A percentile compares a stretch with the other conserved stretches of the same genome.
Conservation (phyloP, 2,329 filamentous ascomycete species). For the Pseudocercospora eumusae region DNA sequence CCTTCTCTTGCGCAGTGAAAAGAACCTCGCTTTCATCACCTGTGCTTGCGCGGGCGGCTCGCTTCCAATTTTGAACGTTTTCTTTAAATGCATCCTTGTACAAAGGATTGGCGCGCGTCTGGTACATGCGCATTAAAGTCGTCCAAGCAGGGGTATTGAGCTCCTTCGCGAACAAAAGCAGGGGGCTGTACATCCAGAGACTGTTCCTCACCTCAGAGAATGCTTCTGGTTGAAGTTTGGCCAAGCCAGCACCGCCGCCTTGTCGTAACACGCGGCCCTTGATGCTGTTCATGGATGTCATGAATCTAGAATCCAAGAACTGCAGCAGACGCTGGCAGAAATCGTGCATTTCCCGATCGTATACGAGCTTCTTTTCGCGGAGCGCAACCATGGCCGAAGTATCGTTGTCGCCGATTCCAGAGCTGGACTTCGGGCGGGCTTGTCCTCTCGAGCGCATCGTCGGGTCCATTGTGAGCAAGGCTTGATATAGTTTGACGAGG, state of each 20-base stretch:
- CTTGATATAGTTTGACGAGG: conserved; percentile 81
- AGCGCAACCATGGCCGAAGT: conserved; percentile 86
- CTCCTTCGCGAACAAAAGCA: conserved; percentile 86
- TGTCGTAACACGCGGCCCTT: conserved; percentile 40
- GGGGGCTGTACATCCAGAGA: conserved; percentile 83
- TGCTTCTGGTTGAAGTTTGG: conserved; percentile 64
- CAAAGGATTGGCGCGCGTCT: conserved; percentile 70
- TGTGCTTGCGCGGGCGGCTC: conserved; percentile 34
- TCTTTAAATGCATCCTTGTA: conserved; percentile 83
- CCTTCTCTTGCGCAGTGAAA: conserved; percentile 89
- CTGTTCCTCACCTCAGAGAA: conserved; percentile 71
- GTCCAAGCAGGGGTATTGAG: conserved; percentile 82
- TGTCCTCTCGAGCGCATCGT: conserved; percentile 61
- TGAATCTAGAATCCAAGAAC: conserved; percentile 80
- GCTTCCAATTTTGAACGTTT: conserved; percentile 71
- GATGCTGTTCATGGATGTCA: conserved; percentile 65
- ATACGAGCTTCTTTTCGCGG: conserved; percentile 90
- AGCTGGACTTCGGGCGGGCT: conserved; percentile 46
- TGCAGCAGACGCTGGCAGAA: conserved; percentile 80
- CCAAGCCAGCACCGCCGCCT: conserved; percentile 43
- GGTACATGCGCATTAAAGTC: conserved; percentile 75
- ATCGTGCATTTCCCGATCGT: conserved; percentile 69
- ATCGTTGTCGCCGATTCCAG: conserved; percentile 68
- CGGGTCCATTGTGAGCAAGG: conserved; percentile 91
- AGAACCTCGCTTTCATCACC: conserved; percentile 56